Conservation (phyloP, 2,329 filamentous ascomycete genomes). For the Leptoxyphium fumago region DNA sequence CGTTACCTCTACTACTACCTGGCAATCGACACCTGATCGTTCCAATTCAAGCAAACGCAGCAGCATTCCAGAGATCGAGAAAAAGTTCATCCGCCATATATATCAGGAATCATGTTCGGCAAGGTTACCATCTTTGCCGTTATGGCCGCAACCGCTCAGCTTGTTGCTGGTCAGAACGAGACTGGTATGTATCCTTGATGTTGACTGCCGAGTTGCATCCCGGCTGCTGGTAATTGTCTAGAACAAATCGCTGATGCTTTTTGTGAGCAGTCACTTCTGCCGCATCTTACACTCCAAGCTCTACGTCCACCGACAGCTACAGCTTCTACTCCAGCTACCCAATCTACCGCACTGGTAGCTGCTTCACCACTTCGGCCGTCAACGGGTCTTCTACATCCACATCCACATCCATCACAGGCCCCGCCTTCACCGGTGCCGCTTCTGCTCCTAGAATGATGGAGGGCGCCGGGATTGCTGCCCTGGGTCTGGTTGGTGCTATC, state of each 20-base stretch:
- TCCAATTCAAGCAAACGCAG: no score
- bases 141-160: neutral
- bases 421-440: neutral
- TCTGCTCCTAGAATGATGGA: neutral
- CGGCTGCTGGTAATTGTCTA: no score
- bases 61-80: no score
- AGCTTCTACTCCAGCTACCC: neutral
- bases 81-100: no score
- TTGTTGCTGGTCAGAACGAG: neutral
- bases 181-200: neutral
- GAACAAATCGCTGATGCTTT: neutral
- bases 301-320: neutral
- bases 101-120: neutral
- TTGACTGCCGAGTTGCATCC: neutral
- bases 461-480: neutral
- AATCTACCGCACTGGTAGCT: neutral
- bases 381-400: neutral
- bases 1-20: no score
- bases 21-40: no score
- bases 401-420: neutral
- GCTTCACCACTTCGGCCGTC: neutral
- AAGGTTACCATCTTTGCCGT: neutral
- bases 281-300: neutral
- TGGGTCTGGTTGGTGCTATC: neutral
- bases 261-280: neutral